Base-by-base conservation (phyloP, 768 basidiomycete species). In the Mycena floridula region DNA sequence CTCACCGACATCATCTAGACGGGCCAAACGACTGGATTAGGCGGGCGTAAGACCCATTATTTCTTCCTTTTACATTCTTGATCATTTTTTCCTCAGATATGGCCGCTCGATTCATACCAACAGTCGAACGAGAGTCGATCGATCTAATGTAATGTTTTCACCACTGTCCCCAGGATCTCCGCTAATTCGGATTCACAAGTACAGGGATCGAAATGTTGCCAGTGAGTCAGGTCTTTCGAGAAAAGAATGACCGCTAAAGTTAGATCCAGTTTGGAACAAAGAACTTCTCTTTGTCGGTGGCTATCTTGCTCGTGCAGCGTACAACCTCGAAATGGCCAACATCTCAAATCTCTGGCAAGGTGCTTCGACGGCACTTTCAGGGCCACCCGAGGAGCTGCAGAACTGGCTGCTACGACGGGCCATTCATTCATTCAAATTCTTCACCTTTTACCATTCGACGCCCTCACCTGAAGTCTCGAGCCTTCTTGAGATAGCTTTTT, bases 81-180 rank as follows among this genome's bases (percentile, higher is more conserved):
- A 11, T 11, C 13, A 37, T 13, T 25, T 69, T 76, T 11, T 77
- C 76, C 2, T 80, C 80, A 0, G 77, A 83, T 46, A 70, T 85
- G 54, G 72, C 90, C 0, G 83, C 88, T 7, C 73, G 93, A 3
- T 96, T 96, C 57, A 94, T 98, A 45, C 89, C 92, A 8, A 97
- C 94, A 0, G 94, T 98, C 7, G 95, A 98, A 61, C 78, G 95
- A 49, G 95, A 98, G 65, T 87, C 86, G 0, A 85, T 94, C 50
- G 92, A 90, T 62, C 68, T 94, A 24, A 84, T 91, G 84, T 89
- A 56, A 62, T 81, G 20, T 16, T n/a, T 45, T 28, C 8, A n/a
- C 13, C 39, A 20, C 16, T 21, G 41, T 35, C 12, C 21, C 25
- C n/a, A n/a, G n/a, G 27, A 21, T 43, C 38, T 37, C 21, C 22